phyloP scores from a whole-genome alignment of 176 grass and related monocot species.

The Paspalum notatum region DNA sequence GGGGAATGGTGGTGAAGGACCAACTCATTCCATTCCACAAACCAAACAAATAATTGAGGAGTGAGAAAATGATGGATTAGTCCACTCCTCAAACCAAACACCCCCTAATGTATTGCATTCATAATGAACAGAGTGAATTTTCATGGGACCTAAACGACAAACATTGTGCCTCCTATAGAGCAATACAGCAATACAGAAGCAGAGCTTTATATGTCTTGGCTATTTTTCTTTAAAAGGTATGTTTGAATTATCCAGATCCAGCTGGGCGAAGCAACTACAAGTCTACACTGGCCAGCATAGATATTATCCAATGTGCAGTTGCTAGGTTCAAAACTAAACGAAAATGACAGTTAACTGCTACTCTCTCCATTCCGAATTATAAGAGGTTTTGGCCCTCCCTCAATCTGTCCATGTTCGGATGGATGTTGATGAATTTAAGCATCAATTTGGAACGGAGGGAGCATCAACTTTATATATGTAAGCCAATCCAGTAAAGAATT shows the following conservation, averaged over 20 bases:
- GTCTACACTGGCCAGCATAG: neutral
- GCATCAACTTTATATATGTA: neutral
- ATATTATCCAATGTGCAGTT: slow-evolving; percentile 8
- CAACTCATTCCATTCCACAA: too few species aligned
- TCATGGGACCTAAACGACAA: neutral
- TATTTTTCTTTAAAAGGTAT: neutral
- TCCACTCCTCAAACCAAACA: too few species aligned
- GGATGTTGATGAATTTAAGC: too few species aligned
- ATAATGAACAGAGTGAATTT: neutral
- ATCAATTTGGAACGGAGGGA: too few species aligned
- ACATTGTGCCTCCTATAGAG: neutral
- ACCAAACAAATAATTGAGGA: too few species aligned
- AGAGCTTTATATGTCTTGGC: neutral
- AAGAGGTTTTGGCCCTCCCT: too few species aligned
- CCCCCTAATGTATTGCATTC: slow-evolving; percentile 11
- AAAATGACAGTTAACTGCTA: neutral
- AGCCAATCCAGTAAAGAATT: neutral
- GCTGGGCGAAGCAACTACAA: neutral
- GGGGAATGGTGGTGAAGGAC: too few species aligned
- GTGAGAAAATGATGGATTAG: too few species aligned
- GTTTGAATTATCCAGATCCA: neutral
- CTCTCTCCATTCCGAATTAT: too few species aligned
- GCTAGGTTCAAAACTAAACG: neutral
- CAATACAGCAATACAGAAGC: neutral
- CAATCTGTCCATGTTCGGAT: too few species aligned